These are phyloP conservation scores for Rutstroemia sp. DNA, from an alignment of 2,329 filamentous ascomycete species.

Conservation along the genomic window DNA sequence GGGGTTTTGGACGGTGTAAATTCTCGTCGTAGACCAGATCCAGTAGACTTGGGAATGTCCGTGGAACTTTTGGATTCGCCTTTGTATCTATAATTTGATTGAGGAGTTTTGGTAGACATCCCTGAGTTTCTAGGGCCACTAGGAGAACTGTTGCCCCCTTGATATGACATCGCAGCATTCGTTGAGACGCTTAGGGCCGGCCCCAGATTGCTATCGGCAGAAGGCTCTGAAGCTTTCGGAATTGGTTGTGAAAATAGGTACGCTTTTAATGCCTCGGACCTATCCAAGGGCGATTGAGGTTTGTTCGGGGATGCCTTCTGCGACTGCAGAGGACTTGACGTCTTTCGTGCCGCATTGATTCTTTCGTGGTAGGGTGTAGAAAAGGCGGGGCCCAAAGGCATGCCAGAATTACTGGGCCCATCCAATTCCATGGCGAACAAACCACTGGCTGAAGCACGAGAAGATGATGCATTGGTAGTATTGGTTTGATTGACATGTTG, in stretches of 20 bases:
- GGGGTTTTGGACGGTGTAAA: constrained; percentile 27
- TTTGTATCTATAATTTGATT: constrained; percentile 11
- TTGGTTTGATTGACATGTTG: constrained; percentile 26
- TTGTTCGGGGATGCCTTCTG: neutral
- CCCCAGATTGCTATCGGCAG: neutral
- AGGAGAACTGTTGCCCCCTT: constrained; percentile 7
- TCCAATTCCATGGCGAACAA: constrained; percentile 66
- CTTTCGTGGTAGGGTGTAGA: constrained; percentile 58
- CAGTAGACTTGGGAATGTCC: constrained; percentile 13
- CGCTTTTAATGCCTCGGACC: constrained; percentile 47
- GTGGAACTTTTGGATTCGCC: constrained; percentile 12
- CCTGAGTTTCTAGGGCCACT: constrained; percentile 11
- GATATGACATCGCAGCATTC: constrained; percentile 7
- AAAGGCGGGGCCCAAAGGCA: constrained; percentile 57
- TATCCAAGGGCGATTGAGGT: constrained; percentile 26
- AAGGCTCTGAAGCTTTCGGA: constrained; percentile 8
- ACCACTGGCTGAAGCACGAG: constrained; percentile 42
- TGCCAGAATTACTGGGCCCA: constrained; percentile 43
- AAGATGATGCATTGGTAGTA: constrained; percentile 34
- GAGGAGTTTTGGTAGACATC: constrained; percentile 9
- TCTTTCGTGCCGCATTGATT: constrained; percentile 45
- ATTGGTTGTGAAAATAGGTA: constrained; percentile 42
- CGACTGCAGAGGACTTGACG: constrained; percentile 10
- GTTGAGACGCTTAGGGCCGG: constrained; percentile 7
- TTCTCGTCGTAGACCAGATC: constrained; percentile 29